Evolutionary conservation across 305 asterid species (phyloP).

Genomic region (Withania somnifera): DNA sequence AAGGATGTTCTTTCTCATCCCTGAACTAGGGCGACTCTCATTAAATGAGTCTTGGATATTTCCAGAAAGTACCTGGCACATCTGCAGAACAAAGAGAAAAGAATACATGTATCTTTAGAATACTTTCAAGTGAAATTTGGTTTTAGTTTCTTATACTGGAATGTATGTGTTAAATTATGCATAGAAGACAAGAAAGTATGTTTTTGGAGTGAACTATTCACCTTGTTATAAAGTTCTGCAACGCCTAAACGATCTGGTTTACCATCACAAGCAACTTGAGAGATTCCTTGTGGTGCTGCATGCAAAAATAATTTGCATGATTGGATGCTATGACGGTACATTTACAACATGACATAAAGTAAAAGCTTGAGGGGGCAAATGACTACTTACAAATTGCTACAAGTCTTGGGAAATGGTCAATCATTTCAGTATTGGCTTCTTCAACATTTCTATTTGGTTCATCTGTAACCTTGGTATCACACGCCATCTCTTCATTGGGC

Average conservation of each 20-base stretch:
- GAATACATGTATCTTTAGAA: background rate
- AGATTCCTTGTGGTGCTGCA: slow-evolving; percentile 65
- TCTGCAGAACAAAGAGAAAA: slow-evolving; percentile 28
- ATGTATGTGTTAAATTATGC: background rate
- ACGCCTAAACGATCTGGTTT: slow-evolving; percentile 45
- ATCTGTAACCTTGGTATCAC: slow-evolving; percentile 37
- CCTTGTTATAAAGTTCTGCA: slow-evolving; percentile 74
- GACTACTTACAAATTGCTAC: slow-evolving; percentile 54
- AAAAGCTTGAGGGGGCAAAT: slow-evolving; percentile 11
- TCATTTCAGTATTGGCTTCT: slow-evolving; percentile 30
- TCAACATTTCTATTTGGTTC: slow-evolving; percentile 23
- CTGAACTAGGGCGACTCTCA: slow-evolving; percentile 27
- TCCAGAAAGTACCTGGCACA: slow-evolving; percentile 40
- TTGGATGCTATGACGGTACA: background rate
- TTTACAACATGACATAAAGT: background rate
- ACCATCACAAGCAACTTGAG: slow-evolving; percentile 46
- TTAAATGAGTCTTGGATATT: slow-evolving; percentile 32
- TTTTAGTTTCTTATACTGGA: background rate
- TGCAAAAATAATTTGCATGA: slow-evolving; percentile 3
- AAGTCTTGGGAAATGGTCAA: slow-evolving; percentile 45
- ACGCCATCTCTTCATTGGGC: slow-evolving; percentile 29
- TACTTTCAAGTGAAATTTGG: background rate
- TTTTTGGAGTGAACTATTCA: slow-evolving; percentile 8
- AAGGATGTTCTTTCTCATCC: slow-evolving; percentile 31
- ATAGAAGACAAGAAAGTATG: background rate